Base-by-base conservation (phyloP, 1,139 yeast species). In the Arxiozyma slooffiae region DNA sequence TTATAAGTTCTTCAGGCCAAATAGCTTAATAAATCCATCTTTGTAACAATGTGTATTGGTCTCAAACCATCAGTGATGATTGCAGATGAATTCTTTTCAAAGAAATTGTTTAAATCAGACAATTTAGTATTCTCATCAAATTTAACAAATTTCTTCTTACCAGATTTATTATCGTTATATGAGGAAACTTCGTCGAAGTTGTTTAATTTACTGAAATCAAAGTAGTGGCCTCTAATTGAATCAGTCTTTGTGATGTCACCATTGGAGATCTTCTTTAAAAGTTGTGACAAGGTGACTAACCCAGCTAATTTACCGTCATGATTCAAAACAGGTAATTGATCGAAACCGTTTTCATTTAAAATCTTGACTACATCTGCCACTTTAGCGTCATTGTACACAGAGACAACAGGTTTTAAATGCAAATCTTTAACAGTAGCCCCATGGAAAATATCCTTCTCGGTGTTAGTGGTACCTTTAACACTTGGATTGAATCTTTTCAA, bases 31-130 rank as follows among this genome's bases (percentile, higher is more conserved):
- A 87, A 75, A 68, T 87, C 95, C 61, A 87, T 94, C 74, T 87
- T 87, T 57, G 95, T 86, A 53, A 86, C 95, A 53, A 87, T 83
- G 67, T 87, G 94, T 47, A 85, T 77, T 48, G 95, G 95, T 65
- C 78, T 82, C 64, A 79, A 75, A 24, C 79, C 82, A 63, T 84
- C 92, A 48, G 95, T 86, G 55, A 87, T 85, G 61, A 87, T 80
- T 38, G 95, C 95, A 60, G 87, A 82, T 14, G 95, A 85, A 70
- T 86, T 82, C 64, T 84, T 85, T 73, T 87, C 96, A 61, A 87
- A 87, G 70, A 87, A 87, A 61, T 79, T 77, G 73, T 83, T 85
- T 68, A 87, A 76, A 54, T 83, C 82, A 44, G 78, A 67, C 63
- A 87, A 75, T 50, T 84, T 77, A 26, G 95, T 84, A 53, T 78